A percentile compares a stretch with the other conserved stretches of the same genome.
Conservation (phyloP, 148 eudicot genomes). For the Camellia sinensis region DNA sequence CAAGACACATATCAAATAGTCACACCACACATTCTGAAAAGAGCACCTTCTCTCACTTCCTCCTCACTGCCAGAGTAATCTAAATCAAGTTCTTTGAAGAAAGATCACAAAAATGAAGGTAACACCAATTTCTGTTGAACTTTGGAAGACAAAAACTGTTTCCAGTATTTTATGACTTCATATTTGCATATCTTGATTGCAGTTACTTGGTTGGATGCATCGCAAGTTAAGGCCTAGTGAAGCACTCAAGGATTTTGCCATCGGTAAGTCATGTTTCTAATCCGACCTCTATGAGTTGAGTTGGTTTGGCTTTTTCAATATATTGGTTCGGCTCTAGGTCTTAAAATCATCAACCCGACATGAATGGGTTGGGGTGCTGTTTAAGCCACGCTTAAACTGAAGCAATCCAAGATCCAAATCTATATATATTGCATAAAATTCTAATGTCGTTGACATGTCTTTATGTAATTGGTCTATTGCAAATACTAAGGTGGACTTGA, state of each 20-base stretch:
- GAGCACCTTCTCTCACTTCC: conserved; percentile 22
- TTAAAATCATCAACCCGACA: too few relatives aligned
- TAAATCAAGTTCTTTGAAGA: conserved; percentile 26
- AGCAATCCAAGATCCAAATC: too few relatives aligned
- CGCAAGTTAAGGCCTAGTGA: conserved; percentile 75
- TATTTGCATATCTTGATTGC: conserved; percentile 31
- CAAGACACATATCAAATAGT: conserved; percentile 2
- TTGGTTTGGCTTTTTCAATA: too few relatives aligned
- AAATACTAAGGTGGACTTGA: too few relatives aligned
- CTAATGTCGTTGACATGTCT: too few relatives aligned
- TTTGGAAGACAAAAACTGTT: neutral
- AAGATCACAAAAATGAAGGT: conserved; percentile 61
- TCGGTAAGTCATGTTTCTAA: conserved; percentile 51
- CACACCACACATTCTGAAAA: conserved; percentile 12
- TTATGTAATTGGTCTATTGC: too few relatives aligned
- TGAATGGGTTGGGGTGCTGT: too few relatives aligned
- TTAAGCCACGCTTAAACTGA: too few relatives aligned
- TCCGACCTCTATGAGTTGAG: too few relatives aligned
- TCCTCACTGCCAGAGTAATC: conserved; percentile 24
- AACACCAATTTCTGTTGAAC: conserved; percentile 12
- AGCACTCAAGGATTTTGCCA: conserved; percentile 52
- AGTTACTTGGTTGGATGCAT: conserved; percentile 96
- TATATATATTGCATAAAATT: too few relatives aligned
- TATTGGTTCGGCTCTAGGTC: too few relatives aligned
- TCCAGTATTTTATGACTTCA: neutral